Evolutionary conservation across 768 basidiomycete species (phyloP).

Genomic region (Leccinum incarnatum): DNA sequence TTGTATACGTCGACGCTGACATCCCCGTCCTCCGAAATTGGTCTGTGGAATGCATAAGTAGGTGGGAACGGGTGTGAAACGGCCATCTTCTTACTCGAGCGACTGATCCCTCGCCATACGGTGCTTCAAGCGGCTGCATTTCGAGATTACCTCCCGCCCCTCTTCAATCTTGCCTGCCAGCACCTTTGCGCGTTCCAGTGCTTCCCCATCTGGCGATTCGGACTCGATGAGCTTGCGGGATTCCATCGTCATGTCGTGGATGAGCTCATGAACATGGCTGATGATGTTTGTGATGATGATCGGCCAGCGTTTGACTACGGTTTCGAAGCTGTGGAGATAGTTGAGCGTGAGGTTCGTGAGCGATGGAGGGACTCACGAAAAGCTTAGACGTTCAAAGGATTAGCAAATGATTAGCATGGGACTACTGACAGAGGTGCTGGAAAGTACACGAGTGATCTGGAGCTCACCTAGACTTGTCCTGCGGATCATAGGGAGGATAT

Average conservation of each 20-base stretch:
- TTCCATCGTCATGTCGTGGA: constrained; percentile 56
- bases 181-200: constrained; percentile 19
- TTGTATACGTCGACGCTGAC: constrained; percentile 75
- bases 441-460: neutral
- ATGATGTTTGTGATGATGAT: constrained; percentile 80
- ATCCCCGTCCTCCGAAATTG: constrained; percentile 74
- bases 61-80: neutral
- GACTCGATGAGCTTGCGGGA: constrained; percentile 21
- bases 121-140: constrained; percentile 78
- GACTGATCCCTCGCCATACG: constrained; percentile 78
- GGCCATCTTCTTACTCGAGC: constrained; percentile 53
- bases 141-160: constrained; percentile 73
- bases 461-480: constrained; percentile 59
- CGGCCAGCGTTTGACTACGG: constrained; percentile 77
- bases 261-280: constrained; percentile 68
- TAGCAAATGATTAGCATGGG: neutral
- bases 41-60: constrained; percentile 39
- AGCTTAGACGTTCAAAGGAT: constrained; percentile 39
- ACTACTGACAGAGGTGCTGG: neutral
- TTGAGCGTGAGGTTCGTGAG: neutral
- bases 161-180: constrained; percentile 56
- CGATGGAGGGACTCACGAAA: constrained; percentile 47
- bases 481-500: constrained; percentile 71
- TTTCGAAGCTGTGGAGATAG: constrained; percentile 57
- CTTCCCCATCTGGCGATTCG: constrained; percentile 1